Base-by-base conservation (phyloP, 2,329 filamentous ascomycete species). In the Verticillium zaregamsianum region DNA sequence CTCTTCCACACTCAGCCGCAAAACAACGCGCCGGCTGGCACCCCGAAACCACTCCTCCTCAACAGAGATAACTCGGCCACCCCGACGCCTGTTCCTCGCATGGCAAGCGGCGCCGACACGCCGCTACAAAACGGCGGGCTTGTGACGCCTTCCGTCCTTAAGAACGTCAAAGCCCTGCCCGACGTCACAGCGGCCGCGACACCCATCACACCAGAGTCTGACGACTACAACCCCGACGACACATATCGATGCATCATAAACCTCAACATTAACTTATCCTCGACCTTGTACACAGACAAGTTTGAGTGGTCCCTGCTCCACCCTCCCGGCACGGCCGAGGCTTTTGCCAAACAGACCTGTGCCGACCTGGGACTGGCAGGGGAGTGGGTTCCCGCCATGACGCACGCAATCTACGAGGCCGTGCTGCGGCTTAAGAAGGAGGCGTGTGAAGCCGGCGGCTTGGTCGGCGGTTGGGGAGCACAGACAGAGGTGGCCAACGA, bases 301-400 rank as follows among this genome's bases (percentile, higher is more conserved):
- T 98, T 99, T 66, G 94, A 98, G 74, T 98, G 94, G 94, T 98
- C 94, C 5, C 80, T 99, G 23, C 82, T 97, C 20, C 93, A 98
- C 70, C 93, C 93, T 2, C 90, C 93, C 2, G 94, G 94, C 25
- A 93, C 94, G 52, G 92, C 95, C 0, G 94, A 99, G 74, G 87
- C 90, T 14, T 98, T 98, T 73, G 93, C 95, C 37, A 92, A 92
- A 72, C 87, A 92, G 66, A 98, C 95, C 0, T 98, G 95, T 72
- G 91, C 92, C 32, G 95, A 99, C 72, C 81, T 99, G 9, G 94
- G 94, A 7, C 80, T 99, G 59, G 84, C 89, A 7, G 92, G 93
- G 55, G 95, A 99, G 77, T 99, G 95, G 93, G 87, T 97, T 5
- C 91, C 93, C 3, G 92, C 92, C 33, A 92, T 99, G 80, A 92